Conservation (phyloP, 1,139 yeast genomes). For the Nakaseomyces delphensis region DNA sequence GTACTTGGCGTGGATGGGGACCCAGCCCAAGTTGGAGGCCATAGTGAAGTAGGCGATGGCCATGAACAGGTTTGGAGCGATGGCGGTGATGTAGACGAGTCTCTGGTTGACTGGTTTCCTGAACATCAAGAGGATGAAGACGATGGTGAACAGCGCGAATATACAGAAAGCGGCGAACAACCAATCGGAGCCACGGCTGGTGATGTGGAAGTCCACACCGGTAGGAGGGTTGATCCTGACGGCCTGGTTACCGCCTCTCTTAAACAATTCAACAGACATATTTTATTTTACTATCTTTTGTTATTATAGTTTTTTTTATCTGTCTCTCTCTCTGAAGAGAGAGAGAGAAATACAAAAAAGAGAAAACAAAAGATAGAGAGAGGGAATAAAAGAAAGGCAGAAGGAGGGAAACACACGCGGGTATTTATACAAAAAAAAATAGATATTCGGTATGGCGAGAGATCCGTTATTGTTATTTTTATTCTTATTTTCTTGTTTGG, state of each 20-base stretch:
- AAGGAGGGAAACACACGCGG: neutral
- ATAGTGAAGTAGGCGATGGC: constrained; percentile 50
- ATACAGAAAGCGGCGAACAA: constrained; percentile 37
- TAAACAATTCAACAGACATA: constrained; percentile 12
- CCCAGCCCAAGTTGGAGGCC: constrained; percentile 63
- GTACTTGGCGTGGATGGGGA: constrained; percentile 47
- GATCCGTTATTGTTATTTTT: too few relatives aligned
- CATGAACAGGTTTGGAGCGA: constrained; percentile 40
- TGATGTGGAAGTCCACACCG: constrained; percentile 20
- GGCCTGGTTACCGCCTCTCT: constrained; percentile 23
- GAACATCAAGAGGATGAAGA: constrained; percentile 48
- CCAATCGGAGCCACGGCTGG: constrained; percentile 22
- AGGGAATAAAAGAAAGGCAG: neutral
- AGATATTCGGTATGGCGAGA: too few relatives aligned
- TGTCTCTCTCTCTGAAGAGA: neutral
- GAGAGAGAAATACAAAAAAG: neutral
- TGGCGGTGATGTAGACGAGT: constrained; percentile 26
- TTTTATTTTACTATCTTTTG: constrained; percentile 8
- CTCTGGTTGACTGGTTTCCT: constrained; percentile 17
- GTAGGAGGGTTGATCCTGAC: constrained; percentile 16
- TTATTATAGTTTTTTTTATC: constrained; percentile 6
- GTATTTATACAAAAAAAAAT: too few relatives aligned
- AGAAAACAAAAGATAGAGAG: neutral
- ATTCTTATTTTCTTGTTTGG: neutral
- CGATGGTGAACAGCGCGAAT: constrained; percentile 10